Evolutionary conservation across 176 grass and related monocot species (phyloP), one percentile per base, ranked within the genome.

Genomic region (Oryza longistaminata): DNA sequence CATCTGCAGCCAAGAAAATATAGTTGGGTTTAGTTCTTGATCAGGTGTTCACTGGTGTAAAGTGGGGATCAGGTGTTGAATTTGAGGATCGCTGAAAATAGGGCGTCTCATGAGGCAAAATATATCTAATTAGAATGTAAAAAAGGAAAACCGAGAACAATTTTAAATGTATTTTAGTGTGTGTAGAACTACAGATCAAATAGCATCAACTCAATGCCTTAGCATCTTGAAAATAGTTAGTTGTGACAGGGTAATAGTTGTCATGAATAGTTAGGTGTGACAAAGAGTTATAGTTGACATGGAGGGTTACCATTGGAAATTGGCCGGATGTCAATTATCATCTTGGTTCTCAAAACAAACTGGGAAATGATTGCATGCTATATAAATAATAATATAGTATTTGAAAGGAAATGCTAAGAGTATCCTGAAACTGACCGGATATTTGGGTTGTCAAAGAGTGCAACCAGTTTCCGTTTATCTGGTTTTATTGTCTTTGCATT

Each of bases 401-500:
- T 74, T 45, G 3, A 37, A 14, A 76, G 27, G 43, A 70, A 50
- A 2, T 45, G 26, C 64, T 0, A 21, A 75, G 15, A 27, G 34
- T 42, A 58, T 24, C 9, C 4, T 3, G 81, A 64, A 77, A 74
- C 50, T 66, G 17, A 93, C 96, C 96, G 95, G 64, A 95, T 95
- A 45, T 77, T 60, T 42, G 83, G 89, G 66, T 93, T 87, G 69
- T 93, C 91, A 68, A 95, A 93, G 42, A 90, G 89, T 44, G 92
- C 74, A 49, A 98, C 93, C 75, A 98, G 77, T 74, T 88, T 93
- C 69, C 44, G 70, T 79, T 98, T 98, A 80, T 98, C 93, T 35
- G 96, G 96, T 29, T 93, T 93, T 81, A 95, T 95, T 71, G 93
- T 98, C 83, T 85, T 95, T 25, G 89, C 81, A 64, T 92, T 86